Evolutionary conservation across 2,329 filamentous ascomycete genomes (phyloP).

Genomic region (Clonostachys byssicola): DNA sequence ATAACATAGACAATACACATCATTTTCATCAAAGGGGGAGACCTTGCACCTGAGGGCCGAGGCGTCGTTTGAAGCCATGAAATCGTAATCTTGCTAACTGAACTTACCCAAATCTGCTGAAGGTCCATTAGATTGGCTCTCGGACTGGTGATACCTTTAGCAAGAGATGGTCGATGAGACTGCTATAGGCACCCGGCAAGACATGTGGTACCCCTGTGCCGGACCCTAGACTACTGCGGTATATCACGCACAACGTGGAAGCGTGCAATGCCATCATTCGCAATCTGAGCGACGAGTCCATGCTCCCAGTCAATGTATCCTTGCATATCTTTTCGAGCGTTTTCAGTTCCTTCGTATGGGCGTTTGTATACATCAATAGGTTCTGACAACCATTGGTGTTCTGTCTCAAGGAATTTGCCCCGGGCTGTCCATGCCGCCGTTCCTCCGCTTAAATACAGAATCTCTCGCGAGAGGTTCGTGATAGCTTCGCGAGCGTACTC

Average conservation of each 20-base stretch:
- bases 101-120: too few species aligned
- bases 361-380: constrained; percentile 23
- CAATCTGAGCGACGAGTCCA: constrained; percentile 18
- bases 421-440: constrained; percentile 16
- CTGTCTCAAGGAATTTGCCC: constrained; percentile 13
- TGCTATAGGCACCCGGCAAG: too few species aligned
- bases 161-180: too few species aligned
- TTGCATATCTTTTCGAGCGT: constrained; percentile 19
- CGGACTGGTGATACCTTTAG: too few species aligned
- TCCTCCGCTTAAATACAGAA: constrained; percentile 15
- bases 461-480: not conserved
- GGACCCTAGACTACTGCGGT: not conserved
- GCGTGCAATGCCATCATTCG: constrained; percentile 17
- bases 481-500: constrained; percentile 3
- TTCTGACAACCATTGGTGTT: constrained; percentile 16
- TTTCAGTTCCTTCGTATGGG: constrained; percentile 21
- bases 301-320: constrained; percentile 24
- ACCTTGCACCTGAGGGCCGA: too few species aligned
- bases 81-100: too few species aligned
- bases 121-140: too few species aligned
- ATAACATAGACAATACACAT: too few species aligned
- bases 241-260: constrained; percentile 13
- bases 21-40: too few species aligned
- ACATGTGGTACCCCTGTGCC: too few species aligned
- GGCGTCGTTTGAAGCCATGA: too few species aligned